Evolutionary conservation across 345 rosid species (phyloP).

Genomic region (Anacardium occidentale): DNA sequence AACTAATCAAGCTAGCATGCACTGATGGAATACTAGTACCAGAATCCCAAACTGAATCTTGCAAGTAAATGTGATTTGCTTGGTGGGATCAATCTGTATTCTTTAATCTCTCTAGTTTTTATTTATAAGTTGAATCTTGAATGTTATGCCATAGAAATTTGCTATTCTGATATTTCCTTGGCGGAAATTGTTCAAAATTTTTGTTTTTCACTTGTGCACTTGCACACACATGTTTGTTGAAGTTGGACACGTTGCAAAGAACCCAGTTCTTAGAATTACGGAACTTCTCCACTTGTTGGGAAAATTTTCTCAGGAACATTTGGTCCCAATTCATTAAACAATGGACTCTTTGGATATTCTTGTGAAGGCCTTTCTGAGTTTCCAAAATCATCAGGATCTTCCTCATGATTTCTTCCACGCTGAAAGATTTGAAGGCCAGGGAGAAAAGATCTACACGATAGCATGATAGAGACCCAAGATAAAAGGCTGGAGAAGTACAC

Average conservation of each 20-base stretch:
- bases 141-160: conserved; percentile 4
- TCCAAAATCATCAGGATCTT: too few relatives aligned
- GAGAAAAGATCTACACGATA: neutral
- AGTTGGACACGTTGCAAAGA: conserved; percentile 15
- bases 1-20: neutral
- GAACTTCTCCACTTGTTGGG: conserved; percentile 1
- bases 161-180: neutral
- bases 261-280: neutral
- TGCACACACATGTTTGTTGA: conserved; percentile 35
- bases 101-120: conserved; percentile 19
- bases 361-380: too few relatives aligned
- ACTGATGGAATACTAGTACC: conserved; percentile 11
- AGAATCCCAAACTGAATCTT: neutral
- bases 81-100: conserved; percentile 21
- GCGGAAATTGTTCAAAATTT: neutral
- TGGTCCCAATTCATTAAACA: neutral
- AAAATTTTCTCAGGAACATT: neutral
- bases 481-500: conserved; percentile 15
- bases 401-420: neutral
- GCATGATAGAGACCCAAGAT: conserved; percentile 12
- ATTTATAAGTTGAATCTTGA: conserved; percentile 10
- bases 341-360: too few relatives aligned
- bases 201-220: conserved; percentile 14
- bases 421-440: neutral
- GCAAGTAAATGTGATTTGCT: conserved; percentile 10